phyloP scores from a whole-genome alignment of 345 rosid genomes.

The Eucalyptus tenuipes region DNA sequence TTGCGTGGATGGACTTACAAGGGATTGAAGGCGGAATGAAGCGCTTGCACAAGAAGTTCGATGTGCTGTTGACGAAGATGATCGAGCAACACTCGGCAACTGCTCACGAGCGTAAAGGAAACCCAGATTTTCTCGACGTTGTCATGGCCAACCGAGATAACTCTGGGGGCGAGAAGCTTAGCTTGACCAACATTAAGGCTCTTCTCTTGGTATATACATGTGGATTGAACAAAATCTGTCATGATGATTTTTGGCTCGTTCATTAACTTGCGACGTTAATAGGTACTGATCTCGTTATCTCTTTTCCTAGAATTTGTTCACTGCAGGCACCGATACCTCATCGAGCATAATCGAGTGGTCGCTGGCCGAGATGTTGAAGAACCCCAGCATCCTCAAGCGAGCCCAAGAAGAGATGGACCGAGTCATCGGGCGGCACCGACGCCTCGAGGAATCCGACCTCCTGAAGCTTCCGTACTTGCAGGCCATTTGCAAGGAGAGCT shows the following conservation, averaged over 20 bases:
- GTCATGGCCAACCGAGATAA: conserved; percentile 20
- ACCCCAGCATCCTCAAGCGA: conserved; percentile 17
- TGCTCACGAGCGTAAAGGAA: conserved; percentile 10
- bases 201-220: conserved; percentile 28
- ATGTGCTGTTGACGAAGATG: conserved; percentile 33
- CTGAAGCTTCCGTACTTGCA: conserved; percentile 28
- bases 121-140: conserved; percentile 43
- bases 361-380: conserved; percentile 35
- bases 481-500: conserved; percentile 49
- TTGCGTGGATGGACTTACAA: conserved; percentile 63
- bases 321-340: conserved; percentile 63
- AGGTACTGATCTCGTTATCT: not conserved
- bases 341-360: conserved; percentile 66
- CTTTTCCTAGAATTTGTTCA: conserved; percentile 31
- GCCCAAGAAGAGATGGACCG: conserved; percentile 57
- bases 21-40: conserved; percentile 51
- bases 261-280: not conserved
- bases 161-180: conserved; percentile 22
- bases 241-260: not conserved
- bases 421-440: conserved; percentile 35
- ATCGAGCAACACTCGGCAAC: conserved; percentile 30
- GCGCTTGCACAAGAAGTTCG: conserved; percentile 38
- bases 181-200: conserved; percentile 36
- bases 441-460: conserved; percentile 42
- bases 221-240: not conserved